A percentile compares a stretch with the other conserved stretches of the same genome.
Evolutionary conservation across 2,329 filamentous ascomycete genomes (phyloP).

Genomic region (Fusarium luffae): DNA sequence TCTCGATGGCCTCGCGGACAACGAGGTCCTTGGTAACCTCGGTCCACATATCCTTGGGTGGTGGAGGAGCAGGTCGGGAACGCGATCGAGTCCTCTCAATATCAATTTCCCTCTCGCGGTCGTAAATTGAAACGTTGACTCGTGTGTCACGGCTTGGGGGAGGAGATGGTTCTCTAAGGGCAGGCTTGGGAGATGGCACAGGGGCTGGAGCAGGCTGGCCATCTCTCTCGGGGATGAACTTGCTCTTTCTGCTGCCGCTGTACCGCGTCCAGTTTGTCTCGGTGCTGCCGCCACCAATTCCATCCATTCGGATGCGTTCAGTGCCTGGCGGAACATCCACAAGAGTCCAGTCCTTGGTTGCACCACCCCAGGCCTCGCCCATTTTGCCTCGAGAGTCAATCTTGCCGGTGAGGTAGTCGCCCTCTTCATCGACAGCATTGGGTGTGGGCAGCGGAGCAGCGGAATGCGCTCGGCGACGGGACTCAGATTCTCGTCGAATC

Average conservation of each 20-base stretch:
- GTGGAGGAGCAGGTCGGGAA: conserved; percentile 53
- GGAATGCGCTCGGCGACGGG: conserved; percentile 64
- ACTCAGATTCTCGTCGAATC: conserved; percentile 67
- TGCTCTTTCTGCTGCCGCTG: conserved; percentile 79
- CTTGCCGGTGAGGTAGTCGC: conserved; percentile 67
- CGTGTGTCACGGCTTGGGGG: conserved; percentile 40
- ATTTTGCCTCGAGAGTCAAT: conserved; percentile 71
- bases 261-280: conserved; percentile 84
- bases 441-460: conserved; percentile 56
- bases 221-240: conserved; percentile 77
- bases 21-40: conserved; percentile 96
- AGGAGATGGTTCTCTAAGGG: conserved; percentile 45
- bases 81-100: conserved; percentile 67
- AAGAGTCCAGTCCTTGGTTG: conserved; percentile 81
- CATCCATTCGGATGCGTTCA: conserved; percentile 84
- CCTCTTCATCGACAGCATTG: conserved; percentile 65
- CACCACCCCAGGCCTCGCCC: conserved; percentile 79
- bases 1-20: conserved; percentile 84
- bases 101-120: conserved; percentile 61
- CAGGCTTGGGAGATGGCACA: conserved; percentile 33
- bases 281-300: conserved; percentile 76
- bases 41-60: conserved; percentile 83
- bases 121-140: conserved; percentile 60
- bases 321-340: conserved; percentile 88
- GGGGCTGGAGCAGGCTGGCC: conserved; percentile 48